Conservation (phyloP, 225 moss, liverwort and hornwort genomes). For the Ulota crispa region DNA sequence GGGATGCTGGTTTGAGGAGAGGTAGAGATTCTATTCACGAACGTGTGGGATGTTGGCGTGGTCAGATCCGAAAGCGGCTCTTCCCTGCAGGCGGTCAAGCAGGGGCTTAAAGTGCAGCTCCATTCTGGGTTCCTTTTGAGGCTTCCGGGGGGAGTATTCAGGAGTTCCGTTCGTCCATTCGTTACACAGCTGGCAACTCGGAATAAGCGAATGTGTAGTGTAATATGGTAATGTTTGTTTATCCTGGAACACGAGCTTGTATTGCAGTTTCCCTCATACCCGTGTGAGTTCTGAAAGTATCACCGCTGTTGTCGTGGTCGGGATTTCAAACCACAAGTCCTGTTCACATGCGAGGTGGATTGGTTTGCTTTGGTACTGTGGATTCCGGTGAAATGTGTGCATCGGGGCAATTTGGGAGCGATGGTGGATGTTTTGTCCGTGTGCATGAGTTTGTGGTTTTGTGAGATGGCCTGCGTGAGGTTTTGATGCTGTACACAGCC, state of each 20-base stretch:
- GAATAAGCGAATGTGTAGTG: conserved; percentile 29
- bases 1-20: background rate
- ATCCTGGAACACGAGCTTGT: conserved; percentile 14
- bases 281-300: conserved; percentile 13
- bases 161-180: conserved; percentile 20
- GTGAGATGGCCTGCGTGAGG: background rate
- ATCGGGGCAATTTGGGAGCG: background rate
- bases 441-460: background rate
- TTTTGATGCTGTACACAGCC: background rate
- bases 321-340: background rate
- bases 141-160: background rate
- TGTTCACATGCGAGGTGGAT: background rate
- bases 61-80: conserved; percentile 66
- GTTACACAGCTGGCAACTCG: conserved; percentile 19
- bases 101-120: conserved; percentile 40
- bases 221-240: conserved; percentile 20
- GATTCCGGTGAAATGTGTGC: background rate
- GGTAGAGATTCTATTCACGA: background rate
- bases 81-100: conserved; percentile 62
- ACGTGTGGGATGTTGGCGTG: conserved; percentile 24
- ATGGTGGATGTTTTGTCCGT: too few relatives aligned
- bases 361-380: background rate
- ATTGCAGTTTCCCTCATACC: conserved; percentile 6
- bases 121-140: background rate
- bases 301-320: background rate